Evolutionary conservation across 208 protist genomes (phyloP).

Genomic region (Trypanosoma theileri): DNA sequence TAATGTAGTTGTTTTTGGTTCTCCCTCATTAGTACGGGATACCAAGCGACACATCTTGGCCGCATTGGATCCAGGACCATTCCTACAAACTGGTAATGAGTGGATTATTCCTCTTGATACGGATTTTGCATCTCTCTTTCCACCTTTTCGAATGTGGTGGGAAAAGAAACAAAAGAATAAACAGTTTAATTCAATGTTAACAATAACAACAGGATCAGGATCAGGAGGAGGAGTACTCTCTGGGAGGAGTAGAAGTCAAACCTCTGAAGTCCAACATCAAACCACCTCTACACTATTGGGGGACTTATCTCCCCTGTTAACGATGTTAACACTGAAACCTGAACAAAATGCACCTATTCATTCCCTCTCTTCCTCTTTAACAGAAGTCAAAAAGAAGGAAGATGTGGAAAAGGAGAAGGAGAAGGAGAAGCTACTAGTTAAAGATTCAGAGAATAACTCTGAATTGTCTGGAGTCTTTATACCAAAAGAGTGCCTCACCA

Average conservation of each 20-base stretch:
- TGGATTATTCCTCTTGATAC: conserved; percentile 12
- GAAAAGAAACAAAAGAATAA: background rate
- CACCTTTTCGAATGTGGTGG: conserved; percentile 31
- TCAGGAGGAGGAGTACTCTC: too few relatives aligned
- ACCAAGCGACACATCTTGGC: conserved; percentile 7
- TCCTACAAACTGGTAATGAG: conserved; percentile 10
- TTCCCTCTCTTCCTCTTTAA: background rate
- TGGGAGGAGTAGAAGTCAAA: too few relatives aligned
- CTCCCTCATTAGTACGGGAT: background rate
- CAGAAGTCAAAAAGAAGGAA: background rate
- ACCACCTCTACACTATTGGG: too few relatives aligned
- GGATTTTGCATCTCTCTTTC: conserved; percentile 17
- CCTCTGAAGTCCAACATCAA: too few relatives aligned
- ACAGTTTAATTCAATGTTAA: background rate
- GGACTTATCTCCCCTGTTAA: too few relatives aligned
- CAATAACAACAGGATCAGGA: too few relatives aligned
- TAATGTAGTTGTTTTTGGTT: background rate
- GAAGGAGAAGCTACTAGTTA: background rate
- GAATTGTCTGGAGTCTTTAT: too few relatives aligned
- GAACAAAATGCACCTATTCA: background rate
- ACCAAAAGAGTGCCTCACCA: too few relatives aligned
- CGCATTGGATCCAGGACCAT: conserved; percentile 16
- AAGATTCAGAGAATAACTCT: background rate
- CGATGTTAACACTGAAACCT: background rate
- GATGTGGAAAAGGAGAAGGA: background rate